Base-by-base conservation (phyloP, 768 basidiomycete genomes). In the Floccularia luteovirens region DNA sequence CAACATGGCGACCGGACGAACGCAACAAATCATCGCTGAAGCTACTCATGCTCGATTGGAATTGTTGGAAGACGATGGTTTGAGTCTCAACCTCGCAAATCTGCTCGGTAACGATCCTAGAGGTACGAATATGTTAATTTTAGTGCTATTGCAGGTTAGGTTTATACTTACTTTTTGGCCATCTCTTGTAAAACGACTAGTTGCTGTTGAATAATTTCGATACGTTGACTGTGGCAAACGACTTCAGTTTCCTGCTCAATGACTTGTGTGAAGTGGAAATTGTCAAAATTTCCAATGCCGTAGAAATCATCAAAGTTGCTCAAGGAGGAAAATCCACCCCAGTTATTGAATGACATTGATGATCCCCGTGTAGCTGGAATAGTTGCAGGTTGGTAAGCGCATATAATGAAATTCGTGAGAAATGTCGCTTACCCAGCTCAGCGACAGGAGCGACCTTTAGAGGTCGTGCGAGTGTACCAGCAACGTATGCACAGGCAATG, bases 81-180 rank as follows among this genome's bases (percentile, higher is more conserved):
- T 74, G 72, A 19, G 63, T 61, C 44, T 74, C 72, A 33, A 73
- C 71, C 37, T 72, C 68, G 48, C 72, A 74, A 38, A 70, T 60
- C 35, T 64, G 61, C 51, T 72, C 66, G 24, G 62, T 58, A 47
- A 70, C 63, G 50, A 71, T 62, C 52, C 69, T 70, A 36, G 31
- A 19, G 6, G 31, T 19, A 20, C 20, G 0, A 24, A 11, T 1
- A n/a, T 17, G 22, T 10, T 1, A 12, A 19, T 23, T 24, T 19
- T 3, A 21, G 16, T 5, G 21, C 14, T 8, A 14, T 4, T 16
- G 24, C 12, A 11, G n/a, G 36, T 30, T 25, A 36, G 24, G 10
- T 17, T n/a, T 31, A n/a, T 27, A 31, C 51, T 44, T 38, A 69
- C 69, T 56, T 61, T 56, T 70, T 70, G 27, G 66, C 67, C 57